Evolutionary conservation across 1,284 basidiomycete species (phyloP).

Genomic region (Apiotrichum brassicae): DNA sequence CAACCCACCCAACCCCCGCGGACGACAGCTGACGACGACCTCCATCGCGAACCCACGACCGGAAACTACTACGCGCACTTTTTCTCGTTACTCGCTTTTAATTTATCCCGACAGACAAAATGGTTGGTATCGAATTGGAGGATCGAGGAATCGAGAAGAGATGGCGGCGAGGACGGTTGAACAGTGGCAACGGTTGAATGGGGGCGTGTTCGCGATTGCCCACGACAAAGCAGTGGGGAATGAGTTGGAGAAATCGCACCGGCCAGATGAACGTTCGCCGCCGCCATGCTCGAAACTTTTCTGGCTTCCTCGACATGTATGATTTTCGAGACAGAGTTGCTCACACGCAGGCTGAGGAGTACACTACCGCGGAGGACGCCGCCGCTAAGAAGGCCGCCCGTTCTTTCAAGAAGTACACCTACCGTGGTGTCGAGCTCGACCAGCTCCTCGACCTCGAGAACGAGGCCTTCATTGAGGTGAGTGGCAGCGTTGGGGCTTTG

Average conservation of each 20-base stretch:
- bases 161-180: neutral
- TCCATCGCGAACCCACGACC: neutral
- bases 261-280: too few relatives aligned
- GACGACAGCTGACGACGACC: slow-evolving; percentile 1
- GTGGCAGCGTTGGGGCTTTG: too few relatives aligned
- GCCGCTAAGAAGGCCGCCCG: slow-evolving; percentile 96
- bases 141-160: neutral
- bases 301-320: too few relatives aligned
- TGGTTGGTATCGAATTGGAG: slow-evolving; percentile 6
- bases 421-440: slow-evolving; percentile 95
- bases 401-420: slow-evolving; percentile 97
- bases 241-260: too few relatives aligned
- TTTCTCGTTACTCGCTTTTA: neutral
- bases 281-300: too few relatives aligned
- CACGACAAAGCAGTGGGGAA: too few relatives aligned
- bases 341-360: slow-evolving; percentile 28
- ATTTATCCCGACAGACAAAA: slow-evolving; percentile 5
- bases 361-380: slow-evolving; percentile 81
- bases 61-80: neutral
- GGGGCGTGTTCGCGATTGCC: too few relatives aligned
- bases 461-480: slow-evolving; percentile 62
- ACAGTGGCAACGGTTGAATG: too few relatives aligned
- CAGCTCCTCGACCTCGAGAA: slow-evolving; percentile 94
- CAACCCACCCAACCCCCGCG: neutral
- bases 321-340: neutral